These are phyloP conservation scores for Aureobasidium vineae DNA, from an alignment of 2,329 filamentous ascomycete species.

Conservation along the genomic window DNA sequence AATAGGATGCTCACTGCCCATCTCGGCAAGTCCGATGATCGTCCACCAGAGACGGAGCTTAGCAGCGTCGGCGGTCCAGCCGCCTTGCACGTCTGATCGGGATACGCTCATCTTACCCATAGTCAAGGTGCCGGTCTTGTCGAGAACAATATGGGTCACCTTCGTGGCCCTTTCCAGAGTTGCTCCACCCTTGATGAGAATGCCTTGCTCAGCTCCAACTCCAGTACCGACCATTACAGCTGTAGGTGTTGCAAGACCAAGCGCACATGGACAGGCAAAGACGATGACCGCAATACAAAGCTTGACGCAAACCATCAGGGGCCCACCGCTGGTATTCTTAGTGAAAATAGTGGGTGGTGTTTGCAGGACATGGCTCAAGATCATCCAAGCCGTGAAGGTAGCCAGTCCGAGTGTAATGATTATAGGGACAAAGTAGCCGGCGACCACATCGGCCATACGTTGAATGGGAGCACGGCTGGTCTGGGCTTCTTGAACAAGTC, in stretches of 20 bases:
- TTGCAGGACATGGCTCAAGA: constrained; percentile 79
- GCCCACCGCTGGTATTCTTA: constrained; percentile 76
- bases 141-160: constrained; percentile 84
- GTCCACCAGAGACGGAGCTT: constrained; percentile 85
- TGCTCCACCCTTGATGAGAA: constrained; percentile 95
- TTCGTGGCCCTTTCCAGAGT: constrained; percentile 88
- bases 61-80: constrained; percentile 69
- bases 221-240: constrained; percentile 99
- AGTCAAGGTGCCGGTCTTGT: constrained; percentile 95
- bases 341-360: constrained; percentile 88
- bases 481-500: constrained; percentile 96
- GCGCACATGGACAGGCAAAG: constrained; percentile 93
- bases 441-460: constrained; percentile 82
- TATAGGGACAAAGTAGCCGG: constrained; percentile 88
- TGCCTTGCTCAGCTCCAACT: constrained; percentile 90
- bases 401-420: constrained; percentile 80
- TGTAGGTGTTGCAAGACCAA: constrained; percentile 93
- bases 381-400: constrained; percentile 92
- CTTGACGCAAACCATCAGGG: constrained; percentile 94
- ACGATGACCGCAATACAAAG: constrained; percentile 98
- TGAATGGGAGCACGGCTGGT: constrained; percentile 94
- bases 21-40: constrained; percentile 91
- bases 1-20: constrained; percentile 92
- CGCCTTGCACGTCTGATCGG: constrained; percentile 61
- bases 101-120: constrained; percentile 94